Evolutionary conservation across 2,329 filamentous ascomycete genomes (phyloP).

Genomic region (Cytospora piceae): DNA sequence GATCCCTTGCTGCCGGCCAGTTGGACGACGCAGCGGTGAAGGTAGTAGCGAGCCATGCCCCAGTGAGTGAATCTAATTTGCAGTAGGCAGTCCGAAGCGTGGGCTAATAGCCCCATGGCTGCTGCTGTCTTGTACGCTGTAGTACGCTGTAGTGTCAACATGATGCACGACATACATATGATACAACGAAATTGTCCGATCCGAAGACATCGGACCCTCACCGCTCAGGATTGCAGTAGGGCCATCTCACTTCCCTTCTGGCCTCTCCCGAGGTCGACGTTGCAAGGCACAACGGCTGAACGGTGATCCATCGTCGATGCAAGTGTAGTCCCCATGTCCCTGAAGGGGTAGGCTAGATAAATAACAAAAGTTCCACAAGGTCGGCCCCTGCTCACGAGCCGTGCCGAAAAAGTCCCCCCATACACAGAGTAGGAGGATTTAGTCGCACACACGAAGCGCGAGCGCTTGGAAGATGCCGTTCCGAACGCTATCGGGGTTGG

Average conservation of each 20-base stretch:
- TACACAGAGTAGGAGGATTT: neutral
- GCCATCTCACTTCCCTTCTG: neutral
- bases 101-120: neutral
- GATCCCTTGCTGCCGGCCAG: neutral
- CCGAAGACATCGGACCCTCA: neutral
- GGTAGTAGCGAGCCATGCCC: neutral
- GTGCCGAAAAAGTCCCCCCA: neutral
- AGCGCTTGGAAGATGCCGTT: neutral
- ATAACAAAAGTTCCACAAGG: neutral
- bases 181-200: neutral
- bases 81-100: slow-evolving; percentile 1
- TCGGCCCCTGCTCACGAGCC: slow-evolving; percentile 2
- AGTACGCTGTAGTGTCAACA: neutral
- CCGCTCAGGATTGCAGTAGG: slow-evolving; percentile 3
- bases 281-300: slow-evolving; percentile 1
- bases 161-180: neutral
- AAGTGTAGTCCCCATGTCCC: neutral
- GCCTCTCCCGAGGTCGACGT: neutral
- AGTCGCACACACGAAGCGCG: neutral
- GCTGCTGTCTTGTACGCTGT: neutral
- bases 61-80: slow-evolving; percentile 1
- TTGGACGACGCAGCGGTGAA: neutral
- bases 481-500: slow-evolving; percentile 1
- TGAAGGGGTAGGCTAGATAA: neutral
- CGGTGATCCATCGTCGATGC: neutral